Evolutionary conservation across 495 filamentous ascomycete species (phyloP), one percentile per base, ranked within the genome.

Genomic region (Ramalina peruviana): DNA sequence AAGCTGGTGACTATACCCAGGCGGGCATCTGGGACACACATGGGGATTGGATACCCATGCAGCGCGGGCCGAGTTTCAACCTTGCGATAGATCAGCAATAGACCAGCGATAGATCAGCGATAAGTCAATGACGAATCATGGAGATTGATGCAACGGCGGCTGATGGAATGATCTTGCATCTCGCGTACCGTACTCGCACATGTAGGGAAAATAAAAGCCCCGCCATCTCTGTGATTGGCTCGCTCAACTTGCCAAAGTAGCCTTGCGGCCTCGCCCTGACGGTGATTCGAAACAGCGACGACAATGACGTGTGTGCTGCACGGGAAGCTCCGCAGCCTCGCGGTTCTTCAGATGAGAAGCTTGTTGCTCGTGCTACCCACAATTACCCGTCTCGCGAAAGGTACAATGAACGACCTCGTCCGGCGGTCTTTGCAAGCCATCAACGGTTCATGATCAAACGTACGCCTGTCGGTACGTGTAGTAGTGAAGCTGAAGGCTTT

Each of bases 1-100:
- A 69, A 16, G 73, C 72, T 42, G 83, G 74, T 19, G 83, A 84
- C 57, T 98, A 90, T 60, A 86, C 87, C 4, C 81, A 77, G 55
- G 83, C 89, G 1, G 90, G 88, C 1, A 76, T 77, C 17, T 92
- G 92, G 86, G 67, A 73, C 36, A 65, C 52, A 9, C 71, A 84
- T 54, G 80, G 84, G 27, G 62, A 66, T n/a, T 94, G 88, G 88
- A 67, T 70, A 19, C 61, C 72, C 15, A 79, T 81, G 70, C 30
- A 37, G n/a, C 45, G 15, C 3, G 45, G 45, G 3, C 30, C 45
- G 27, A 48, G 45, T 26, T 41, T 41, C 2, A 2, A 40, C 38
- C 38, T 5, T 40, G 38, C 15, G 15, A 16, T 16, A 23, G 42
- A 44, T 16, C 41, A 44, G 37, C 37, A 6, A 19, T 19, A 15